Conservation (phyloP, 192 early-diverging fungal species). For the Allomyces macrogynus region DNA sequence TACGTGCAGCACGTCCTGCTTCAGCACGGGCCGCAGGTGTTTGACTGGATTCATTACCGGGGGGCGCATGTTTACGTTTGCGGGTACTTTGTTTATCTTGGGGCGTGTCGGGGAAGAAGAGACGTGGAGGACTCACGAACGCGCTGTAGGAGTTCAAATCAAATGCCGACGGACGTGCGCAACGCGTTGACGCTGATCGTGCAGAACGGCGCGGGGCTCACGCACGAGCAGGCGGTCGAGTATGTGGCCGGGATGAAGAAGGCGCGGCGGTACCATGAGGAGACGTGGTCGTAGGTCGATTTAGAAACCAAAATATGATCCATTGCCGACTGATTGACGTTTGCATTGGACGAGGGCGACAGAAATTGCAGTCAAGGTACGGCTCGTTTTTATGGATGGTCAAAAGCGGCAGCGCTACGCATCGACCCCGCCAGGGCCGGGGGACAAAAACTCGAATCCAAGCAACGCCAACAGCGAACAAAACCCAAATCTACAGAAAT, state of each 20-base stretch:
- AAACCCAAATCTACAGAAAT: no score
- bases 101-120: no score
- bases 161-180: slow-evolving; percentile 52
- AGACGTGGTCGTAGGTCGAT: slow-evolving; percentile 55
- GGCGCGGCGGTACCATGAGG: slow-evolving; percentile 54
- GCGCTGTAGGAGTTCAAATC: slow-evolving; percentile 33
- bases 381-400: not conserved
- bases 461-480: no score
- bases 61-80: slow-evolving; percentile 48
- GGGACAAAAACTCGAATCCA: no score
- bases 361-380: no score
- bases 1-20: slow-evolving; percentile 60
- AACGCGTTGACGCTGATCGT: slow-evolving; percentile 39
- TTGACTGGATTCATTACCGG: slow-evolving; percentile 32
- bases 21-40: slow-evolving; percentile 36
- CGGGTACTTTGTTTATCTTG: slow-evolving; percentile 37
- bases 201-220: slow-evolving; percentile 24
- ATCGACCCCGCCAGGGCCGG: no score
- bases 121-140: not conserved
- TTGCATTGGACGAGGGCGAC: no score
- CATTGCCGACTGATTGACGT: no score
- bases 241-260: slow-evolving; percentile 44
- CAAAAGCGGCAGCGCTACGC: no score
- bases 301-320: no score
- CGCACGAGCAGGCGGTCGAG: slow-evolving; percentile 28